Evolutionary conservation across 352 stramenopile genomes (phyloP), one percentile per base, ranked within the genome.

Genomic region (Globisporangium polare): DNA sequence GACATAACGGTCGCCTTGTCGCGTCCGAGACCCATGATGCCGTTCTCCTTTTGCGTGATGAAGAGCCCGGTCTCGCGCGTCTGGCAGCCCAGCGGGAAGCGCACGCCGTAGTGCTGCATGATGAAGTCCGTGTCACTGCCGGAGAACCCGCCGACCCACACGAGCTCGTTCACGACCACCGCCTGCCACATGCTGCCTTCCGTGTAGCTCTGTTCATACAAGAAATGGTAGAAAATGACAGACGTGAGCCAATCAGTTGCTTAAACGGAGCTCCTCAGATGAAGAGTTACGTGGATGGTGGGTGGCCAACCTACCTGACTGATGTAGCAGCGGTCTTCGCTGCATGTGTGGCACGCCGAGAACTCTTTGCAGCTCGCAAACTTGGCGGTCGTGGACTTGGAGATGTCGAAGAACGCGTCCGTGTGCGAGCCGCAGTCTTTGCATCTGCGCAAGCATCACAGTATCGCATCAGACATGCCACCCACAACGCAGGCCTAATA

Each of bases 131-230:
- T 70, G 41, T 86, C 66, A 10, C 67, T 62, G 27, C 75, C 75
- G 5, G 60, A 72, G 15, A 83, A 82, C n/a, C 83, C 80, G 42
- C 86, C 86, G 17, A 95, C 68, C 84, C 84, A 95, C 56, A 88
- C 81, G 22, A 93, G 55, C 52, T 95, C 86, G 37, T 92, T 73
- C 13, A 96, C 73, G 37, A 95, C 73, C 13, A 91, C 71, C 3
- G 86, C 86, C 27, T 80, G 72, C 89, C 88, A 96, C 73, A 89
- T 91, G 60, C 88, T 96, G 37, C 88, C 87, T 75, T 96, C 88
- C 22, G 84, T 90, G 64, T 96, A 96, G 42, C 74, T 84, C 82
- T 93, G 58, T 17, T 39, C 1, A 51, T 29, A 39, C 18, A 57
- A 3, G 20, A 33, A 54, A 24, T 12, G 4, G 13, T 45, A 45